These are phyloP conservation scores for Penicillium sp. DNA, from an alignment of 2,329 filamentous ascomycete genomes.

Conservation along the genomic window DNA sequence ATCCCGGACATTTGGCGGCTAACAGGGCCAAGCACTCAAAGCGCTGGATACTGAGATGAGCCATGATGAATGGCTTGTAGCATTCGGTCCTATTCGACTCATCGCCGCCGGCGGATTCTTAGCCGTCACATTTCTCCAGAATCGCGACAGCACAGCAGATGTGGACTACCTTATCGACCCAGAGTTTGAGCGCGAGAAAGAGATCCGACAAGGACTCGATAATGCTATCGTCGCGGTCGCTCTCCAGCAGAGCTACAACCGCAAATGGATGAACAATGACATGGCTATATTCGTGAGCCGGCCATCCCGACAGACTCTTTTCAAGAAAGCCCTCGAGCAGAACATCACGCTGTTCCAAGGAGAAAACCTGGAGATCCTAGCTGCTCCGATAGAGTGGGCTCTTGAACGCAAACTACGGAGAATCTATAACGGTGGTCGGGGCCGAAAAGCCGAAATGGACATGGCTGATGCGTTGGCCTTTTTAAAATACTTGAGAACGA, in stretches of 20 bases:
- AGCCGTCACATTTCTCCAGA: conserved; percentile 30
- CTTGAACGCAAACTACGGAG: conserved; percentile 36
- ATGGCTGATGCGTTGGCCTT: conserved; percentile 31
- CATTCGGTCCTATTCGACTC: conserved; percentile 35
- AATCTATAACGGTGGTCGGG: conserved; percentile 24
- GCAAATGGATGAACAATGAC: conserved; percentile 34
- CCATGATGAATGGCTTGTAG: conserved; percentile 28
- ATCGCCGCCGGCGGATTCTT: conserved; percentile 34
- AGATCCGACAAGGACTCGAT: conserved; percentile 29
- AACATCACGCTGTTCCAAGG: conserved; percentile 33
- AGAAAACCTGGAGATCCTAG: conserved; percentile 28
- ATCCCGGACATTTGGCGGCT: not conserved
- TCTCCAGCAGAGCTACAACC: conserved; percentile 19
- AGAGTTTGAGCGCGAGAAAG: conserved; percentile 32
- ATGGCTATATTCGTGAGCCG: conserved; percentile 32
- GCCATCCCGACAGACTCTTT: conserved; percentile 23
- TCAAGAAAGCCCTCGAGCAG: conserved; percentile 31
- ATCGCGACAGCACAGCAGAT: conserved; percentile 32
- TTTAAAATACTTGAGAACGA: conserved; percentile 25
- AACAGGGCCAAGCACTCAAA: not conserved
- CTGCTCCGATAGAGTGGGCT: conserved; percentile 37
- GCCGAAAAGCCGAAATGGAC: conserved; percentile 28
- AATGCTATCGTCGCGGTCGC: conserved; percentile 26
- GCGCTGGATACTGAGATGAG: conserved; percentile 31
- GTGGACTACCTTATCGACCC: conserved; percentile 36